Conservation (phyloP, 352 stramenopile species). For the Stramenopiles sp. region DNA sequence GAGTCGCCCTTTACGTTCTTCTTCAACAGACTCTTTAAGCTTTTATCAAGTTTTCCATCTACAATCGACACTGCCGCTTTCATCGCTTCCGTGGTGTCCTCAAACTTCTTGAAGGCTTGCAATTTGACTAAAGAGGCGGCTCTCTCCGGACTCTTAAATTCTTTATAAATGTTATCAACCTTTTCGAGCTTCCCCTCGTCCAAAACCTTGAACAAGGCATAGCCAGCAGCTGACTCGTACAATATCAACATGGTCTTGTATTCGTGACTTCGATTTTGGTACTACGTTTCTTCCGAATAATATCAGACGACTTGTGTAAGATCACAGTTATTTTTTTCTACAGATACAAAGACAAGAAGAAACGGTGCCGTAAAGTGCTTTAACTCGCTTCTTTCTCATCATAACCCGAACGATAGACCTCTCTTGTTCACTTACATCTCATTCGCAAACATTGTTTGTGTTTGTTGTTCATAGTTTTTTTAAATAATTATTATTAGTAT, state of each 20-base stretch:
- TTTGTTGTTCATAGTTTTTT: too few relatives aligned
- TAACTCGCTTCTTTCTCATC: too few relatives aligned
- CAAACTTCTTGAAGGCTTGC: conserved; percentile 53
- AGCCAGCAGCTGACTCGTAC: conserved; percentile 95
- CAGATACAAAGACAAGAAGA: too few relatives aligned
- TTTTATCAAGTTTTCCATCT: conserved; percentile 90
- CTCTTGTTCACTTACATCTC: too few relatives aligned
- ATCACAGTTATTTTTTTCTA: too few relatives aligned
- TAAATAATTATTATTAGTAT: too few relatives aligned
- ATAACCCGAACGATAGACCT: too few relatives aligned
- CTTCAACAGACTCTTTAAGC: conserved; percentile 96
- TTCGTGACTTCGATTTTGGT: too few relatives aligned
- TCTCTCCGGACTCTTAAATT: conserved; percentile 70
- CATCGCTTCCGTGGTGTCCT: conserved; percentile 93
- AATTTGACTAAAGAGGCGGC: conserved; percentile 38
- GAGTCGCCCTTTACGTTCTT: conserved; percentile 86
- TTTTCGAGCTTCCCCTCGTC: conserved; percentile 72
- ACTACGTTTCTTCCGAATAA: too few relatives aligned
- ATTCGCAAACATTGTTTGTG: too few relatives aligned
- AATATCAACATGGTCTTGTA: conserved; percentile 99
- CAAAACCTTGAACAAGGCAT: conserved; percentile 97
- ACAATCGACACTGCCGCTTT: conserved; percentile 85
- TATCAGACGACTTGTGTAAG: too few relatives aligned
- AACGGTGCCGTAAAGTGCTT: too few relatives aligned
- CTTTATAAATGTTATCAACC: conserved; percentile 66